Evolutionary conservation across 331 rosid species (phyloP), one percentile per base, ranked within the genome.

Genomic region (Saraca asoca): DNA sequence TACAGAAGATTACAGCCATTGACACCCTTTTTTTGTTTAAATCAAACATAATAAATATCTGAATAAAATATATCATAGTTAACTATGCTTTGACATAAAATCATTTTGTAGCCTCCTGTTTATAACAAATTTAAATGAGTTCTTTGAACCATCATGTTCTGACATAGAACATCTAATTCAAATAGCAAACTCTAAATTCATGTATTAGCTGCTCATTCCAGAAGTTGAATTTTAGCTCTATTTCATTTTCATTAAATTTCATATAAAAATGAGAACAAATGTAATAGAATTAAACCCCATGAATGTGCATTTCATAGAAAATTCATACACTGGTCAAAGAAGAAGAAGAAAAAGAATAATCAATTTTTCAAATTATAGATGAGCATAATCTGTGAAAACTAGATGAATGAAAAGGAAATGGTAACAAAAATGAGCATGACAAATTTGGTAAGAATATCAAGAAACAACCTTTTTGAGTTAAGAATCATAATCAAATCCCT

Each of bases 401-500:
- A 17, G 45, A n/a, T 7, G 45, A 57, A 57, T 34, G 45, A 57
- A 15, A 57, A 35, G n/a, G 13, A n/a, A 33, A 55, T 6, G 5
- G n/a, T n/a, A n/a, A n/a, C n/a, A n/a, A n/a, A n/a, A n/a, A 33
- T 55, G 0, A 55, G 66, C 57, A 79, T 19, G 58, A 46, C 66
- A 64, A 44, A 43, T 18, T 38, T 64, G 57, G 51, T 34, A 51
- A 18, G 51, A 64, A 69, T 39, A 65, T 61, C 38, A 75, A 69
- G 58, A 19, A n/a, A 65, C 29, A 58, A 79, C 83, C 96, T 87
- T 82, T 85, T 89, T 54, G 96, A 92, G 87, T 92, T 89, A 64
- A 92, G 93, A 81, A 92, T 89, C 98, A 92, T 85, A 55, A 92
- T 80, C 81, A 92, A 76, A 75, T 89, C 98, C 73, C 88, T 79